Base-by-base conservation (phyloP, 768 basidiomycete species). In the Phaeotremella skinneri region DNA sequence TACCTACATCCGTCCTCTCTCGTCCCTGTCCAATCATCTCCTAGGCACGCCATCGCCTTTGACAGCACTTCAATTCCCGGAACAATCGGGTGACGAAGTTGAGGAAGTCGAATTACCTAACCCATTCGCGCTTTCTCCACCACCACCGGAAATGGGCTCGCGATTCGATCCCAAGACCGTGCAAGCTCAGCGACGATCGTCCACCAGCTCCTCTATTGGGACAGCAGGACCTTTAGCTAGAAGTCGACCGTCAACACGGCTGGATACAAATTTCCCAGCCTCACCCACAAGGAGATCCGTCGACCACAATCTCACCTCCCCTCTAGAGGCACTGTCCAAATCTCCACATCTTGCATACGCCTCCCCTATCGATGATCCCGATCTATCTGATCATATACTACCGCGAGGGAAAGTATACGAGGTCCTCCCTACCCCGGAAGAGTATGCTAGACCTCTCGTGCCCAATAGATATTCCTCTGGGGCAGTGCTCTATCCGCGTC, bases 151-250 rank as follows among this genome's bases (percentile, higher is more conserved):
- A 7, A 82, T 83, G 42, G 81, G 83, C 23, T 89, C 88, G 20
- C 82, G 85, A 30, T 89, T 91, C 72, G 90, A 91, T 74, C 88
- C 89, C n/a, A 90, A 90, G 73, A 79, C 79, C 21, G 79, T 79
- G 11, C 78, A 77, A 17, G 32, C 26, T 16, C 61, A 54, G 32
- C 59, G 55, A 30, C 55, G 57, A 48, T 48, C 55, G 23, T 45
- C 43, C 7, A 45, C 23, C 13, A 21, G 6, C 21, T 45, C 43
- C 11, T 81, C 84, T 59, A 85, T 6, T 48, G 20, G 43, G 7
- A 17, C 34, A 37, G 9, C 34, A 37, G 73, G 80, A 80, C 47
- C 79, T 77, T 27, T 76, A n/a, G 20, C 9, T 7, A 26, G 9
- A 7, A 48, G 45, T 48, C 17, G 45, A 7, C 45, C n/a, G 11